Evolutionary conservation across 257 asterid species (phyloP), one percentile per base, ranked within the genome.

Genomic region (Salvia rosmarinus): DNA sequence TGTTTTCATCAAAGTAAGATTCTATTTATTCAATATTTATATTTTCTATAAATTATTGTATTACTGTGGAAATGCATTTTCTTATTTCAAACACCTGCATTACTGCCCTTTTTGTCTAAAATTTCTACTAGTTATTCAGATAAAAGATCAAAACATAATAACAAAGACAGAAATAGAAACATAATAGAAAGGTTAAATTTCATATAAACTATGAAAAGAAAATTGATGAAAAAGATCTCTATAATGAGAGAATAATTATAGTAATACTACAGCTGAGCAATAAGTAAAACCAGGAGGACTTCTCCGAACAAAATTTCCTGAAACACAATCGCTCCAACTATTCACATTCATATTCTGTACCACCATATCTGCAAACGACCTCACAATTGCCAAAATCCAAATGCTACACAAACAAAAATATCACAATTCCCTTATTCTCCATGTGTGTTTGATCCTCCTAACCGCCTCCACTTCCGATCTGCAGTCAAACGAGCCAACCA

Each of bases 381-480:
- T 78, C 63, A 82, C 32, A 14, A 90, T 34, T 21, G 84, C 94
- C 56, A 85, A 40, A 84, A 67, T 65, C 92, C 94, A 69, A 89
- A 87, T 39, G 19, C 78, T 76, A 83, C 80, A 69, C 90, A 83
- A 46, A 86, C 71, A 74, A 90, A 82, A 87, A 89, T 37, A 90
- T 84, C 58, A 86, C 70, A 44, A 89, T 80, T 35, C 97, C 96
- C 78, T 93, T 90, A 56, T 86, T 87, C 87, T 93, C 98, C 86
- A 89, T 69, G 79, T 90, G 92, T 60, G 81, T 78, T 68, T 89
- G 95, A 72, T 90, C 82, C 74, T 82, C 76, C 73, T 63, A 52
- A 90, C 85, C 71, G 28, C 79, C 65, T 90, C 92, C 16, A 87
- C 90, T 80, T 89, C 90, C 82, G 47, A 75, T 63, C 98, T 93